These are phyloP conservation scores for Nicotiana sylvestris DNA, from an alignment of 257 asterid species.

Conservation along the genomic window DNA sequence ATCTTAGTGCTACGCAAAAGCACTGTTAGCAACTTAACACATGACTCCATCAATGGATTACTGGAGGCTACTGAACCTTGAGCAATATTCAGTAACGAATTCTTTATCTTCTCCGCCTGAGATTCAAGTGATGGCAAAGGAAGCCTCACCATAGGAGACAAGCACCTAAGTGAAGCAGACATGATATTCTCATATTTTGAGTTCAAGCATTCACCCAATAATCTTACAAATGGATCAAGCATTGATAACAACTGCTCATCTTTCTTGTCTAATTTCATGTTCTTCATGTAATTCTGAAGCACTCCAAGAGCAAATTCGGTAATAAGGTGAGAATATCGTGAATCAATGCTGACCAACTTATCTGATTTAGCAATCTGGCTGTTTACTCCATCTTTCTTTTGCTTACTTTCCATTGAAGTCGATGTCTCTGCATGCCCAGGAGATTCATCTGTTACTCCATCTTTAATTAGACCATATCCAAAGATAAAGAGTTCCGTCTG, in stretches of 20 bases:
- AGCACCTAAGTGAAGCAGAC: constrained; percentile 66
- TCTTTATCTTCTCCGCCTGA: constrained; percentile 67
- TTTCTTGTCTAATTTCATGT: constrained; percentile 43
- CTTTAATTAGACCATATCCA: constrained; percentile 57
- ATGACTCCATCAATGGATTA: constrained; percentile 72
- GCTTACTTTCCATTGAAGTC: constrained; percentile 17
- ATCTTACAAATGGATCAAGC: constrained; percentile 68
- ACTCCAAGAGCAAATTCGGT: constrained; percentile 75
- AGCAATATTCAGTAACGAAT: constrained; percentile 67
- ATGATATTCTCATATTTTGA: constrained; percentile 69
- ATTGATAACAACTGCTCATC: constrained; percentile 47
- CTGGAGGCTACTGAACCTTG: constrained; percentile 59
- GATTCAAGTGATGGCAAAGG: constrained; percentile 75
- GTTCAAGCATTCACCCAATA: constrained; percentile 63
- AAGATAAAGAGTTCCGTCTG: constrained; percentile 67
- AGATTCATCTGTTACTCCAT: constrained; percentile 44
- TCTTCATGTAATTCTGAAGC: constrained; percentile 62
- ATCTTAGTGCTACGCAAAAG: constrained; percentile 64
- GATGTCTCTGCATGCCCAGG: constrained; percentile 25
- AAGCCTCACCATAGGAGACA: constrained; percentile 57
- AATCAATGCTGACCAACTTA: constrained; percentile 47
- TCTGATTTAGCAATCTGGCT: constrained; percentile 21
- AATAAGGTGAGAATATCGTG: constrained; percentile 61
- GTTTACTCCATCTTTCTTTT: constrained; percentile 27
- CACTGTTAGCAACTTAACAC: constrained; percentile 62